phyloP scores from a whole-genome alignment of 2,329 filamentous ascomycete genomes.

The Stemphylium lycopersici region DNA sequence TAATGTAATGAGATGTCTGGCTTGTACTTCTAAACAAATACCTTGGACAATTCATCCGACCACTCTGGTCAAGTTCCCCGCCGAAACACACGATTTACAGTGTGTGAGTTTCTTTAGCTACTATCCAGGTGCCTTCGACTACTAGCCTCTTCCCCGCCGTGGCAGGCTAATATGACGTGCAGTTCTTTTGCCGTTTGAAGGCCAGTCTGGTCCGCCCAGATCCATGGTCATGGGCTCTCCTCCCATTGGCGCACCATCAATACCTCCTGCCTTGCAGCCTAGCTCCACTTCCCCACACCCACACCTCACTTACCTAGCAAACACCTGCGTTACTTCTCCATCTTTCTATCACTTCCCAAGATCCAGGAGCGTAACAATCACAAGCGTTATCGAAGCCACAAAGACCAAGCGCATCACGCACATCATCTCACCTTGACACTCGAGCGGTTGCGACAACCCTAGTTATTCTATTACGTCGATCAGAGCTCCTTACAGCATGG shows the following conservation, averaged over 20 bases:
- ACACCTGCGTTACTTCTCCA: background rate
- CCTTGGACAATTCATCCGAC: background rate
- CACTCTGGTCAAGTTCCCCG: no score
- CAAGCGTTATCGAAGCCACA: background rate
- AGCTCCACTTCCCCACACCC: background rate
- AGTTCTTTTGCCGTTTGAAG: background rate
- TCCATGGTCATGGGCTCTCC: slow-evolving; percentile 4
- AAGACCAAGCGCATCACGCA: background rate
- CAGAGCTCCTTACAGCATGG: background rate
- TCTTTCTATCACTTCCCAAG: background rate
- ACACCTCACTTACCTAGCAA: slow-evolving; percentile 4
- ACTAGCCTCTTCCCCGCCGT: no score
- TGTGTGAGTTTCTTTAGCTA: no score
- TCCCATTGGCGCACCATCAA: slow-evolving; percentile 7
- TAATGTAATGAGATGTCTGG: slow-evolving; percentile 10
- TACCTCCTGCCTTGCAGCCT: slow-evolving; percentile 1
- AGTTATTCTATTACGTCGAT: background rate
- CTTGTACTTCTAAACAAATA: background rate
- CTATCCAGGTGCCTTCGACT: no score
- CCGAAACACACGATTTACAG: no score
- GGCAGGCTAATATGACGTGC: background rate
- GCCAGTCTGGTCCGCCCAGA: background rate
- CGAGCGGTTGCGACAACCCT: background rate
- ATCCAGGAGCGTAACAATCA: background rate
- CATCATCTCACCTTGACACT: background rate